Percentiles rank a stretch among this genome's conserved stretches.
Evolutionary conservation across 495 filamentous ascomycete species (phyloP).

Genomic region (Aspergillus taichungensis): DNA sequence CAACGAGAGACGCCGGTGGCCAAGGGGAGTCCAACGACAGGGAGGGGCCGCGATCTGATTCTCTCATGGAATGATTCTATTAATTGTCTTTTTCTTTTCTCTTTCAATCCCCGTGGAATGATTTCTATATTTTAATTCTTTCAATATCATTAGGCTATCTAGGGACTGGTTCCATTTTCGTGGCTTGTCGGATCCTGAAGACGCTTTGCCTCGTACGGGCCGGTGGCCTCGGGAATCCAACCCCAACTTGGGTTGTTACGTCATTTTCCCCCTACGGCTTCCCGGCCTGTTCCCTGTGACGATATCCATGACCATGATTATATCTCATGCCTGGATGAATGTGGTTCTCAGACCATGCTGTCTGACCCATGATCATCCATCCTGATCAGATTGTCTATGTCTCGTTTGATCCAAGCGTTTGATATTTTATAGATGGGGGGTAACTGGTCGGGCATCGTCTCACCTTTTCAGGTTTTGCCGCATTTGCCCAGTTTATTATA

Average conservation of each 20-base stretch:
- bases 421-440: too few species aligned
- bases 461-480: too few species aligned
- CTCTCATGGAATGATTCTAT: neutral
- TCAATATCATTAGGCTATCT: neutral
- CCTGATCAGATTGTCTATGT: neutral
- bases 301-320: neutral
- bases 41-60: too few species aligned
- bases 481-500: neutral
- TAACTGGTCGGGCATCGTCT: too few species aligned
- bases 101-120: neutral
- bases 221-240: conserved; percentile 4
- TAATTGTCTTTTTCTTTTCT: neutral
- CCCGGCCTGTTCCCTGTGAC: neutral
- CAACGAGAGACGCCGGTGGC: conserved; percentile 9
- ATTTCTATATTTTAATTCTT: neutral
- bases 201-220: neutral
- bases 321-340: too few species aligned
- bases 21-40: neutral
- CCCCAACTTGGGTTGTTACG: conserved; percentile 1
- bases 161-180: too few species aligned
- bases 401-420: too few species aligned
- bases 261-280: conserved; percentile 4
- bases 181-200: too few species aligned
- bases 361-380: neutral
- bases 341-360: conserved; percentile 6